Percentiles rank a stretch among this genome's conserved stretches.
Conservation (phyloP, 257 asterid genomes). For the Rubia yunnanensis region DNA sequence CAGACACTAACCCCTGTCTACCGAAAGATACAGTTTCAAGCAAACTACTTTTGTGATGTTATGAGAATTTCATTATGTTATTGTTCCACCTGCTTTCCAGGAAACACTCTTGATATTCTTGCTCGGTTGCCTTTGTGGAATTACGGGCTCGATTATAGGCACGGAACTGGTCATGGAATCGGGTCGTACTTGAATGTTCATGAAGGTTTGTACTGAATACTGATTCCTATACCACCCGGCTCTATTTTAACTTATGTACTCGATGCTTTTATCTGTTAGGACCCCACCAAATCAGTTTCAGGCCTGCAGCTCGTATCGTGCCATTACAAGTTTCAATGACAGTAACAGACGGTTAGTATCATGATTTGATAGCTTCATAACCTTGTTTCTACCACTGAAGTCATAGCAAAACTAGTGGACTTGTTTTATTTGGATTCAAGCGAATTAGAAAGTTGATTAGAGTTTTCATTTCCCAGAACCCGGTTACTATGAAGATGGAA, state of each 20-base stretch:
- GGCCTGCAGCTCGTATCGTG: slow-evolving; percentile 70
- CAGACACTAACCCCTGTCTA: too few species aligned
- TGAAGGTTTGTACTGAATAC: slow-evolving; percentile 48
- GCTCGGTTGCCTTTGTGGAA: slow-evolving; percentile 93
- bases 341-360: slow-evolving; percentile 69
- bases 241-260: background rate
- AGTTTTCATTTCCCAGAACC: slow-evolving; percentile 55
- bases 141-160: slow-evolving; percentile 93
- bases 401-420: background rate
- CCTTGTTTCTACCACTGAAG: background rate
- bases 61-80: background rate
- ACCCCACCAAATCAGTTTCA: slow-evolving; percentile 88
- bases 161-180: slow-evolving; percentile 98
- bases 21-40: background rate
- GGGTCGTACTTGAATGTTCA: slow-evolving; percentile 94
- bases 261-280: slow-evolving; percentile 31
- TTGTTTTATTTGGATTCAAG: background rate
- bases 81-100: slow-evolving; percentile 32
- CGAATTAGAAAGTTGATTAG: background rate
- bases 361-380: background rate
- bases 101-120: slow-evolving; percentile 72
- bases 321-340: slow-evolving; percentile 88
- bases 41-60: background rate
- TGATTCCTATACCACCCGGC: background rate
- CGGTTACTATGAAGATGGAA: slow-evolving; percentile 95